Base-by-base conservation (phyloP, 2,329 filamentous ascomycete genomes). In the Penicillium sclerotigenum region DNA sequence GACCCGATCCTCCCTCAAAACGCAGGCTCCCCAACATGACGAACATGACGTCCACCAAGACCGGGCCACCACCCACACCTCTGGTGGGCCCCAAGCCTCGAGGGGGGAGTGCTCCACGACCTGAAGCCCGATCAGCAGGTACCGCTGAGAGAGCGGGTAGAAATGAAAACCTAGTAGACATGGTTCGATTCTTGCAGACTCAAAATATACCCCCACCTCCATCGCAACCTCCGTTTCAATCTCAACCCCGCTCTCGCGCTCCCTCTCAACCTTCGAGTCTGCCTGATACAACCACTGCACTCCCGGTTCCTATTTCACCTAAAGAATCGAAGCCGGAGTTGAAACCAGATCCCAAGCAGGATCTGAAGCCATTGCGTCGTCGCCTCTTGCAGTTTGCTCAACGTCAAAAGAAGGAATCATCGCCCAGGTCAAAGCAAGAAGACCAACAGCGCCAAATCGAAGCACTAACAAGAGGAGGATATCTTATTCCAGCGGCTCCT, bases 181-280 rank as follows among this genome's bases (percentile, higher is more conserved):
- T 75, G 13, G 66, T 74, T 40, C 69, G 65, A 38, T 73, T 74
- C 58, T 71, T 75, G 37, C 71, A 74, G 49, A 60, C 65, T 5
- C 67, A 68, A 46, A 65, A 66, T 48, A 52, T 53, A 18, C 56
- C 69, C 41, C 52, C 34, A 46, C 53, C 52, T 46, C 49, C 48
- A 51, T 42, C 58, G 26, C 53, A 52, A 11, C 50, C 61, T 47
- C 48, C 56, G 22, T 55, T 59, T 22, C 58, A 58, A 20, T 48
- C 60, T 16, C 28, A 37, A 4, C 9, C 22, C 22, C 38, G 38
- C 37, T 51, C 48, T 34, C 48, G 48, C n/a, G 22, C 52, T 13
- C 36, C 40, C n/a, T 34, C 45, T 24, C 46, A 55, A n/a, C 34
- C 51, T 42, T 20, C 53, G 2, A 56, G 53, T 40, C 53, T 47